Conservation (phyloP, 495 filamentous ascomycete genomes). For the Podospora tetraspora region DNA sequence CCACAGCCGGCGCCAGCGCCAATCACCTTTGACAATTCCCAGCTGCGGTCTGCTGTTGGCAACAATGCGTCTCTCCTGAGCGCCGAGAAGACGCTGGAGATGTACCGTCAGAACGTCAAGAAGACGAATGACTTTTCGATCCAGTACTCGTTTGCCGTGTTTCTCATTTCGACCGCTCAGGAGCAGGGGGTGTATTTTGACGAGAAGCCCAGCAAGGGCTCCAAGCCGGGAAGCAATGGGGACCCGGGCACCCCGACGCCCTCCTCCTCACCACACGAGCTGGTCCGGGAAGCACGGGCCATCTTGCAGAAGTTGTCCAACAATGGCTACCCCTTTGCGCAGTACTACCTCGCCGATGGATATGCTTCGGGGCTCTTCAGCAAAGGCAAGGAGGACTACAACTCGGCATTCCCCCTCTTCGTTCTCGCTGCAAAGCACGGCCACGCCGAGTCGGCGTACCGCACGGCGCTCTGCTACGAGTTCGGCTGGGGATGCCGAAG, state of each 20-base stretch:
- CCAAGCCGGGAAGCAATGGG: conserved; percentile 33
- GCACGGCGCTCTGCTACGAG: conserved; percentile 91
- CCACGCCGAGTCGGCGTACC: conserved; percentile 92
- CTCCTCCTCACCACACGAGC: conserved; percentile 52
- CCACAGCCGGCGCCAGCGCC: conserved; percentile 75
- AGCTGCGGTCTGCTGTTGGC: conserved; percentile 72
- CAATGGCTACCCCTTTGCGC: conserved; percentile 87
- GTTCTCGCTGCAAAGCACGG: conserved; percentile 93
- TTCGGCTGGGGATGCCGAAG: conserved; percentile 94
- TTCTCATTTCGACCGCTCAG: conserved; percentile 80
- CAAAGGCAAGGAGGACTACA: conserved; percentile 86
- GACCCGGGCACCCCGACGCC: conserved; percentile 43
- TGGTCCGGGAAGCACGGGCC: conserved; percentile 79
- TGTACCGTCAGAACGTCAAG: conserved; percentile 95
- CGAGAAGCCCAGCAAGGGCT: conserved; percentile 39
- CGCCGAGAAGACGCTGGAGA: conserved; percentile 86
- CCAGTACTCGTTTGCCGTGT: conserved; percentile 93
- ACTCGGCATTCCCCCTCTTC: conserved; percentile 86
- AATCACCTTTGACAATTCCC: conserved; percentile 68
- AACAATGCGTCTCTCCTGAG: conserved; percentile 84
- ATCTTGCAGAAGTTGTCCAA: conserved; percentile 84
- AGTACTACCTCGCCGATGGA: conserved; percentile 95
- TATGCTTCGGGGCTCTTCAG: conserved; percentile 91
- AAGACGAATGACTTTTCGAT: conserved; percentile 85
- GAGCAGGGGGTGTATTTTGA: conserved; percentile 50